Conservation (phyloP, 2,329 filamentous ascomycete genomes). For the Neocucurbitaria cava region DNA sequence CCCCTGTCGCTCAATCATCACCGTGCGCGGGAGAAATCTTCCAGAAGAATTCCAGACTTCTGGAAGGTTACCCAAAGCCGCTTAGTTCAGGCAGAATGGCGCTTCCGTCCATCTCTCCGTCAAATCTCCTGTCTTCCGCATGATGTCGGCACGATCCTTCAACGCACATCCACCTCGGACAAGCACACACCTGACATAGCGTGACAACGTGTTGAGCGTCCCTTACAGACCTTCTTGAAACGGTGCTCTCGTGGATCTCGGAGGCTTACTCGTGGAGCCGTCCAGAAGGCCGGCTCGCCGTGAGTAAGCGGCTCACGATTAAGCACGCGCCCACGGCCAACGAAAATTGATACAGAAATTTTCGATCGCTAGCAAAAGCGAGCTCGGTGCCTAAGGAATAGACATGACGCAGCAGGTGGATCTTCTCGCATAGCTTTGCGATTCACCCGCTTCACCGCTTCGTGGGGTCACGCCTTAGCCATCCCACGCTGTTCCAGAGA, state of each 20-base stretch:
- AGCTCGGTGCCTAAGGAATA: slow-evolving; percentile 22
- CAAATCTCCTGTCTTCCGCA: slow-evolving; percentile 25
- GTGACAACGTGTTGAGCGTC: slow-evolving; percentile 23
- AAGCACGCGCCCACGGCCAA: slow-evolving; percentile 27
- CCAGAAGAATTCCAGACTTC: slow-evolving; percentile 36
- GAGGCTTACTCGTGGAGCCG: slow-evolving; percentile 22
- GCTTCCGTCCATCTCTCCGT: slow-evolving; percentile 34
- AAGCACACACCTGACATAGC: slow-evolving; percentile 13
- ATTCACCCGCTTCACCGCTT: slow-evolving; percentile 42
- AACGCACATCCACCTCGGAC: slow-evolving; percentile 16
- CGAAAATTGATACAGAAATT: slow-evolving; percentile 25
- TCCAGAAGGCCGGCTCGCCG: slow-evolving; percentile 28
- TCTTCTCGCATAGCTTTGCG: slow-evolving; percentile 10
- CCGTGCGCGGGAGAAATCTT: slow-evolving; percentile 28
- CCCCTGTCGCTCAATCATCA: slow-evolving; percentile 23
- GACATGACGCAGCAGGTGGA: slow-evolving; percentile 35
- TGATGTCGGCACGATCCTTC: slow-evolving; percentile 22
- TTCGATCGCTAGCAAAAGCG: slow-evolving; percentile 22
- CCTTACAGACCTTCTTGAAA: slow-evolving; percentile 12
- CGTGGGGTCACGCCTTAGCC: slow-evolving; percentile 35
- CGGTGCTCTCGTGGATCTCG: slow-evolving; percentile 11
- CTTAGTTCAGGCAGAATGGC: slow-evolving; percentile 23
- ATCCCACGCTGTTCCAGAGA: slow-evolving; percentile 27
- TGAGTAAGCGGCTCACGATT: slow-evolving; percentile 32
- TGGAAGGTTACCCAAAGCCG: slow-evolving; percentile 41